Evolutionary conservation across 1,284 basidiomycete species (phyloP), one percentile per base, ranked within the genome.

Genomic region (Austropuccinia psidii): DNA sequence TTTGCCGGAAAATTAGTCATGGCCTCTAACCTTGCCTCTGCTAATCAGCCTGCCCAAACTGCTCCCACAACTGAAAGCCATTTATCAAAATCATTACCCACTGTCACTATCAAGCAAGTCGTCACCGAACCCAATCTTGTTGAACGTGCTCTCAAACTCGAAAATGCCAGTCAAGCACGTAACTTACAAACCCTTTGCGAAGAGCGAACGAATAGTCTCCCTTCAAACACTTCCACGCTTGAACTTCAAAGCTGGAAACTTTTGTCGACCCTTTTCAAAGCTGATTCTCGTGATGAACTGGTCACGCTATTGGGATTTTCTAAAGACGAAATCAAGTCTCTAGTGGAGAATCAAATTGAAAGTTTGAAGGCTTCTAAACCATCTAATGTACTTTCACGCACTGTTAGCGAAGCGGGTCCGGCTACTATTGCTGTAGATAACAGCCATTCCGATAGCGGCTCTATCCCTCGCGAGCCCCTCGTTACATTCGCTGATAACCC

Each of bases 231-330:
- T 9, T 82, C 82, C 37, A 74, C 70, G 35, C 77, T 78, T 27
- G 82, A 82, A 24, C 82, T 83, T n/a, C 86, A 86, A 33, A 87
- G 85, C 24, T 98, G 95, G 95, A 94, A 90, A 80, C 90, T 93
- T 2, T 83, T 97, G 24, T 83, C 89, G 74, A 92, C 91, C 75
- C 83, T 98, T 37, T 98, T 97, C 86, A 87, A 87, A 76, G 88
- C 93, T 0, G 87, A 94, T 80, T 92, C 90, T 17, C 84, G 90
- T 74, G 91, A 95, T 43, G 93, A 98, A 81, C 85, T 98, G 13
- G 88, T 98, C 57, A 89, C 89, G 0, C 83, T 98, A 0, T 86
- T 98, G 27, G 95, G 95, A 0, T 98, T 96, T 81, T 93, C 91
- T 11, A 95, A 95, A 81, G 86, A 86, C 31, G 91, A 95, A 76